Conservation (phyloP, 139 green algal genomes). For the Eudorina sp. region DNA sequence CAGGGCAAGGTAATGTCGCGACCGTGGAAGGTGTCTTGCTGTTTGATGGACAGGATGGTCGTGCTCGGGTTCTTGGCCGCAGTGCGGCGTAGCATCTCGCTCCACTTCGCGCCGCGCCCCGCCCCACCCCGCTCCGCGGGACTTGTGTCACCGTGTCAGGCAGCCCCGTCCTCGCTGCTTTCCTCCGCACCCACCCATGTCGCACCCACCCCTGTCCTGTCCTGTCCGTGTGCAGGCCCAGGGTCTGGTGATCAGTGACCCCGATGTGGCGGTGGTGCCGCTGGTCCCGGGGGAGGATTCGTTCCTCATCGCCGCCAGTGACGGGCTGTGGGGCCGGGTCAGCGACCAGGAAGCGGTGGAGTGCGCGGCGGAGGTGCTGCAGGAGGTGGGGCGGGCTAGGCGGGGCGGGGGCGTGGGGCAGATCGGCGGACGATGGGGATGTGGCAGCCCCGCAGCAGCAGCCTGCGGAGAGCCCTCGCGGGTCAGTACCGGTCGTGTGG, state of each 20-base stretch:
- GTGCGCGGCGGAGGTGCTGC: conserved; percentile 8
- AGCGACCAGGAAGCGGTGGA: conserved; percentile 81
- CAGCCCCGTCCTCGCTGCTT: background rate
- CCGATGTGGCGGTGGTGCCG: conserved; percentile 33
- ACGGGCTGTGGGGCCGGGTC: conserved; percentile 94
- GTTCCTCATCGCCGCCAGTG: conserved; percentile 88
- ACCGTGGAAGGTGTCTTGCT: too few species aligned
- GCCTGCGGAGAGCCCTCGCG: too few species aligned
- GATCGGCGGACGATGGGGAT: background rate
- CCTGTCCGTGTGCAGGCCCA: background rate
- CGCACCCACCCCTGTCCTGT: background rate
- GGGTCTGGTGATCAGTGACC: conserved; percentile 30
- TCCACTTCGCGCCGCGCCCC: too few species aligned
- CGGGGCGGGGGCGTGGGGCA: background rate
- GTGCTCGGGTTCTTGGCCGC: too few species aligned
- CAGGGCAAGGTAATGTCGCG: too few species aligned
- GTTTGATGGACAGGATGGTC: too few species aligned
- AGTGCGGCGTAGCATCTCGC: too few species aligned
- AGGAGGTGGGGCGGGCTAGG: conserved; percentile 17
- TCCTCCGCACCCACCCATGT: background rate
- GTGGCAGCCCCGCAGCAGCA: too few species aligned
- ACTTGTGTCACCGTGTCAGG: too few species aligned
- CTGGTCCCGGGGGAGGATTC: conserved; percentile 24
- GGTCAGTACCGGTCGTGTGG: background rate
- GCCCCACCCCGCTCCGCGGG: background rate